Conservation (phyloP, 768 basidiomycete genomes). For the Xerocomellus dryophilus region DNA sequence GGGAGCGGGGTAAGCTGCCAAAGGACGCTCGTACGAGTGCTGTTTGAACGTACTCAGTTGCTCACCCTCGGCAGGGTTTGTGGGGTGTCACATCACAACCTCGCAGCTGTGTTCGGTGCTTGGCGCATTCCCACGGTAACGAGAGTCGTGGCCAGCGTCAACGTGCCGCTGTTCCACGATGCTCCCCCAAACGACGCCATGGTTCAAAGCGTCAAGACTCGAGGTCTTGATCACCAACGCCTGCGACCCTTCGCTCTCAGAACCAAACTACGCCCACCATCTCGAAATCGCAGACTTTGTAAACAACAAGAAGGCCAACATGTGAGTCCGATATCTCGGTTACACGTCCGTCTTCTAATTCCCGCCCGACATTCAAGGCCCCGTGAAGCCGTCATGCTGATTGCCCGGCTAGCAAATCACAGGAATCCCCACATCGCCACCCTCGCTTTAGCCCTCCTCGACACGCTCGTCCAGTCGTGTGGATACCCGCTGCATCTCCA, state of each 20-base stretch:
- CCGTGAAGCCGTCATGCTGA: slow-evolving; percentile 84
- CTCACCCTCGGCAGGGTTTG: too few relatives aligned
- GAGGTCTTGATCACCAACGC: slow-evolving; percentile 76
- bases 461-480: slow-evolving; percentile 91
- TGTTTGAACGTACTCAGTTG: too few relatives aligned
- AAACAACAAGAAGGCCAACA: slow-evolving; percentile 95
- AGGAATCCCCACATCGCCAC: slow-evolving; percentile 90
- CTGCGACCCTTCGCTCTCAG: slow-evolving; percentile 80
- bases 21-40: too few relatives aligned
- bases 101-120: too few relatives aligned
- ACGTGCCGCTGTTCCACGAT: slow-evolving; percentile 29
- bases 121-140: too few relatives aligned
- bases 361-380: slow-evolving; percentile 48
- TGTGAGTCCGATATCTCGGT: slow-evolving; percentile 56
- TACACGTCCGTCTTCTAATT: not conserved
- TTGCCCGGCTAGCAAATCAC: slow-evolving; percentile 84
- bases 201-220: slow-evolving; percentile 58
- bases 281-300: slow-evolving; percentile 93
- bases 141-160: too few relatives aligned
- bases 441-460: slow-evolving; percentile 80
- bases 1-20: not conserved
- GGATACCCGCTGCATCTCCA: slow-evolving; percentile 98
- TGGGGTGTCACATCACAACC: too few relatives aligned
- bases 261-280: slow-evolving; percentile 89
- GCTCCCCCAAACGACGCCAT: slow-evolving; percentile 50